A percentile compares a stretch with the other conserved stretches of the same genome.
Evolutionary conservation across 768 basidiomycete genomes (phyloP).

Genomic region (Suillus subaureus): DNA sequence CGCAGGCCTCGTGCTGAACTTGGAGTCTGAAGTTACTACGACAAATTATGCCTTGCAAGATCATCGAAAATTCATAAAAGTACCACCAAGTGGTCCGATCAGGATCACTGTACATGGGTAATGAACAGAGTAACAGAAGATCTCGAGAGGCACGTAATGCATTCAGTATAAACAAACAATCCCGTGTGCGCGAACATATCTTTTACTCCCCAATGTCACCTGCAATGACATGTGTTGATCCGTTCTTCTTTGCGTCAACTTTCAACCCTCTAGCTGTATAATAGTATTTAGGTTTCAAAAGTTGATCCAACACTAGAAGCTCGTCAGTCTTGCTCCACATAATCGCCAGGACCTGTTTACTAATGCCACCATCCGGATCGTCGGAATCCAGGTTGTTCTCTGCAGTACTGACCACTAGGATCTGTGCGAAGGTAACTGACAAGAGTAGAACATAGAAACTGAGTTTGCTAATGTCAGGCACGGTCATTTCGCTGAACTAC

Average conservation of each 20-base stretch:
- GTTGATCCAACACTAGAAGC: not conserved
- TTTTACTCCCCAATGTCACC: not conserved
- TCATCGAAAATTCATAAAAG: not conserved
- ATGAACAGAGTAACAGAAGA: not conserved
- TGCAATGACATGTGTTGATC: not conserved
- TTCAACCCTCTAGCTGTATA: not conserved
- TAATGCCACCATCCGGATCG: not conserved
- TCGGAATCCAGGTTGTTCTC: not conserved
- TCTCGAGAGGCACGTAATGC: not conserved
- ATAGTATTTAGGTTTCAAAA: not conserved
- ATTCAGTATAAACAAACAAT: not conserved
- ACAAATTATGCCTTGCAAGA: not conserved
- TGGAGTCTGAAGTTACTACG: not conserved
- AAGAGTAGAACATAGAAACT: not conserved
- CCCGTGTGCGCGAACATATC: not conserved
- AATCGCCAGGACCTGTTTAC: not conserved
- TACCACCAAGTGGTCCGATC: not conserved
- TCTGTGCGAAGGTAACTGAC: not conserved
- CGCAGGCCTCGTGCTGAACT: not conserved
- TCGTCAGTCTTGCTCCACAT: not conserved
- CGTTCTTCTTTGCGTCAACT: not conserved
- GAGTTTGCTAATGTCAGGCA: not conserved
- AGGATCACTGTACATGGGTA: not conserved
- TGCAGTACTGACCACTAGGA: not conserved
- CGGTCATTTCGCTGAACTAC: not conserved